A percentile compares a stretch with the other conserved stretches of the same genome.
Evolutionary conservation across 192 early-diverging fungal species (phyloP).

Genomic region (Umbelopsis isabellina): DNA sequence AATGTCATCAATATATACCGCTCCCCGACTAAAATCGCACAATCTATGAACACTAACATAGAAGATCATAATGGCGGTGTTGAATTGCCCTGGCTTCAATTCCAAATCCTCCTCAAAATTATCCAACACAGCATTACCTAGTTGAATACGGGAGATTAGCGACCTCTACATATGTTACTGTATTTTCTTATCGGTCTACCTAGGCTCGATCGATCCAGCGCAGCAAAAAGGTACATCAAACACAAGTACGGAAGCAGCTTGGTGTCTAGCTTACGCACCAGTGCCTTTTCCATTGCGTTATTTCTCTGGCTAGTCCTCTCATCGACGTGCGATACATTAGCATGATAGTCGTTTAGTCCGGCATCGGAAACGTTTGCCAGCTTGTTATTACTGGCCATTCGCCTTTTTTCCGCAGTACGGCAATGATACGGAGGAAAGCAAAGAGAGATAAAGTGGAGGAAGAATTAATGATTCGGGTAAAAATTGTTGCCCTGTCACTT

Average conservation of each 20-base stretch:
- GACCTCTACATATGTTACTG: neutral
- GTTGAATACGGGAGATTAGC: neutral
- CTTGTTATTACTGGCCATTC: neutral
- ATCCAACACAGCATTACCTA: conserved; percentile 40
- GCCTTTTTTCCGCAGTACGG: neutral
- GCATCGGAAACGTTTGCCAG: neutral
- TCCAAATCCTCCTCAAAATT: conserved; percentile 39
- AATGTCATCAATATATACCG: neutral
- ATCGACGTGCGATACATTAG: neutral
- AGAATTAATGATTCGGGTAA: conserved; percentile 1
- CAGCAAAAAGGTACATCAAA: conserved; percentile 41
- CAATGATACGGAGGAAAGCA: neutral
- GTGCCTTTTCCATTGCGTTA: conserved; percentile 20
- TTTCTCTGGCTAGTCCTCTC: neutral
- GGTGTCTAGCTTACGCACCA: conserved; percentile 34
- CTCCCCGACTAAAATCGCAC: neutral
- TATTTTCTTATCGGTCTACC: conserved; percentile 21
- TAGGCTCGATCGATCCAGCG: conserved; percentile 38
- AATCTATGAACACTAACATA: conserved; percentile 20
- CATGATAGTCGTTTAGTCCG: neutral
- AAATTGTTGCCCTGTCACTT: conserved; percentile 11
- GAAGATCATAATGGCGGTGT: conserved; percentile 36
- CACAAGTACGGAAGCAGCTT: conserved; percentile 33
- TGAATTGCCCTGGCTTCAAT: conserved; percentile 38
- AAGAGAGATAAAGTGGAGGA: neutral